Conservation (phyloP, 108 stramenopile species). For the Aurantiochytrium sp. region DNA sequence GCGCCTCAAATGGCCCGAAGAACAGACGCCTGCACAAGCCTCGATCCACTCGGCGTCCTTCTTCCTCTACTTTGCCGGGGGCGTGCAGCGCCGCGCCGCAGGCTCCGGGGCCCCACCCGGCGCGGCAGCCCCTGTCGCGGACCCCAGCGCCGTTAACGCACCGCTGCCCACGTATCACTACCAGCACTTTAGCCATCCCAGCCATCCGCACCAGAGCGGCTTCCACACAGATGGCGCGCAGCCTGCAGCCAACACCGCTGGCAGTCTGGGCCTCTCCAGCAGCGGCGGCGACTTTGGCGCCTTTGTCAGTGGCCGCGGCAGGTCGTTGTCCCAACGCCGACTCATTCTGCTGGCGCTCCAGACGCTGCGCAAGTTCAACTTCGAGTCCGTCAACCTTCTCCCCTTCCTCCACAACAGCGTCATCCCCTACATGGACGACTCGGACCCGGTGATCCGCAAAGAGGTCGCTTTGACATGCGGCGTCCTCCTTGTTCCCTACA, state of each 20-base stretch:
- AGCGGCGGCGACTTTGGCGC: neutral
- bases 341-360: neutral
- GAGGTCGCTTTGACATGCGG: constrained; percentile 34
- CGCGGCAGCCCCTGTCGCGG: neutral
- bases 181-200: neutral
- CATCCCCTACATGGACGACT: constrained; percentile 32
- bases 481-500: neutral
- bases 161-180: neutral
- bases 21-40: neutral
- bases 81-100: neutral
- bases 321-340: neutral
- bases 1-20: neutral
- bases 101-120: neutral
- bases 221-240: neutral
- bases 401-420: constrained; percentile 37
- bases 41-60: neutral
- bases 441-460: constrained; percentile 16
- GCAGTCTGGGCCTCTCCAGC: neutral
- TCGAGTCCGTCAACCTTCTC: neutral
- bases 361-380: constrained; percentile 6
- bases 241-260: neutral
- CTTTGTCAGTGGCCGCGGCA: neutral
- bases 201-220: neutral
- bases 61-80: neutral
- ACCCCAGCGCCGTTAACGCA: neutral